These are phyloP conservation scores for Crucihimalaya himalaica DNA, from an alignment of 345 rosid genomes.

Conservation along the genomic window DNA sequence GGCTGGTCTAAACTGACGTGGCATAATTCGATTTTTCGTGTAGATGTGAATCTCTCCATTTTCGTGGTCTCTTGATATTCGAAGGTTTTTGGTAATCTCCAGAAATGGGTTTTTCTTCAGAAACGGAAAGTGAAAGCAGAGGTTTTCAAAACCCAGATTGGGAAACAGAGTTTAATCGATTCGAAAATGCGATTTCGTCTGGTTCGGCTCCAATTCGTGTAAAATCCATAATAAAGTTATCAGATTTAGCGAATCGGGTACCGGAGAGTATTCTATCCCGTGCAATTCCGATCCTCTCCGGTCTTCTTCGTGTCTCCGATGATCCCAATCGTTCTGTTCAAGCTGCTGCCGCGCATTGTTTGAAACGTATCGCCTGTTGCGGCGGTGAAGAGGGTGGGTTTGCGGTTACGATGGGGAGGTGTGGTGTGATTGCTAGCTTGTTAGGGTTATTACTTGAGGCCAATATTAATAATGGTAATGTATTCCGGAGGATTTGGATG, in stretches of 20 bases:
- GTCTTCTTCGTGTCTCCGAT: conserved; percentile 38
- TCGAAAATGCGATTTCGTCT: conserved; percentile 43
- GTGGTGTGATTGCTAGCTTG: conserved; percentile 42
- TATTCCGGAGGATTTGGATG: conserved; percentile 35
- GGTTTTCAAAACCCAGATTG: conserved; percentile 35
- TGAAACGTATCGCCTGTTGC: conserved; percentile 47
- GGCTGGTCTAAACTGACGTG: neutral
- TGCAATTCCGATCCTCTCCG: conserved; percentile 47
- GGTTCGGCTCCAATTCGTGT: conserved; percentile 42
- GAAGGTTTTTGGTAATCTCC: neutral
- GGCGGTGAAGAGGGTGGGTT: conserved; percentile 43
- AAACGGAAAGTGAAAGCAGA: neutral
- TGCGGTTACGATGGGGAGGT: conserved; percentile 47
- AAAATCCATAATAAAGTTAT: conserved; percentile 44
- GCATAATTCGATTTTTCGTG: neutral
- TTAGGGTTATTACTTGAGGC: conserved; percentile 48
- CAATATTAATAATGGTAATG: conserved; percentile 9
- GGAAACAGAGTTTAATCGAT: conserved; percentile 47
- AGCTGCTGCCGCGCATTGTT: conserved; percentile 49
- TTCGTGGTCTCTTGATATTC: neutral
- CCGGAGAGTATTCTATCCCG: conserved; percentile 38
- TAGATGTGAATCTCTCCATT: conserved; percentile 1
- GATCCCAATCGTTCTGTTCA: conserved; percentile 34
- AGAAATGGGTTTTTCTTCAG: conserved; percentile 34
- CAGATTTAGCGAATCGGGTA: conserved; percentile 38